phyloP scores from a whole-genome alignment of 2,329 filamentous ascomycete genomes.

The Botryotinia narcissicola region DNA sequence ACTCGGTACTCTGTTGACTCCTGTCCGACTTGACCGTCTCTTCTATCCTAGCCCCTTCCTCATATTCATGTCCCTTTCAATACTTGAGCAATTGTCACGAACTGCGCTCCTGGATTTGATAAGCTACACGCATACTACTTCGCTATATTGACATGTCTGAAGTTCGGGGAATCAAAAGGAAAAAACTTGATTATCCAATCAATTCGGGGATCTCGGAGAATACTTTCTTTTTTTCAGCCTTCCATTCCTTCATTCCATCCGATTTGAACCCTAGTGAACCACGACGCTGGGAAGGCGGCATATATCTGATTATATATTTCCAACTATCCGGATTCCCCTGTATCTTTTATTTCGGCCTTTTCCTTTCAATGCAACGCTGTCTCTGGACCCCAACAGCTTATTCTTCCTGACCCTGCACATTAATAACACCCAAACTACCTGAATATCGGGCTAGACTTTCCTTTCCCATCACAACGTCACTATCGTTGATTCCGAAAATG shows the following conservation, averaged over 20 bases:
- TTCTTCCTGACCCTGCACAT: neutral
- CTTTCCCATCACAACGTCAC: neutral
- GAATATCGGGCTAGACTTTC: neutral
- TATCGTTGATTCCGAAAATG: neutral
- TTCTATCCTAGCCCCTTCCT: neutral
- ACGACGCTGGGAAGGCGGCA: conserved; percentile 17
- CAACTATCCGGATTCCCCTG: conserved; percentile 4
- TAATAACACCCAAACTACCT: neutral
- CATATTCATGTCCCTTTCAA: neutral
- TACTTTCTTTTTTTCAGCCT: conserved; percentile 15
- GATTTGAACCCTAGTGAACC: conserved; percentile 18
- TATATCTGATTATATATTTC: neutral
- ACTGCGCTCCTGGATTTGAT: neutral
- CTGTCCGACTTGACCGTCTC: neutral
- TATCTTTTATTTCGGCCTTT: conserved; percentile 13
- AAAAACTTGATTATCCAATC: conserved; percentile 7
- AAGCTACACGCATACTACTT: neutral
- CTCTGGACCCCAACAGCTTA: conserved; percentile 3
- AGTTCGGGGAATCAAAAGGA: neutral
- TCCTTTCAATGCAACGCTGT: conserved; percentile 3
- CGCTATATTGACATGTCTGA: neutral
- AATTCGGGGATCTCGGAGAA: conserved; percentile 15
- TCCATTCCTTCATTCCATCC: conserved; percentile 17
- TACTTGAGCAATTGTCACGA: neutral
- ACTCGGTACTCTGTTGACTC: neutral